Evolutionary conservation across 352 stramenopile species (phyloP).

Genomic region (Globisporangium cystogenes): DNA sequence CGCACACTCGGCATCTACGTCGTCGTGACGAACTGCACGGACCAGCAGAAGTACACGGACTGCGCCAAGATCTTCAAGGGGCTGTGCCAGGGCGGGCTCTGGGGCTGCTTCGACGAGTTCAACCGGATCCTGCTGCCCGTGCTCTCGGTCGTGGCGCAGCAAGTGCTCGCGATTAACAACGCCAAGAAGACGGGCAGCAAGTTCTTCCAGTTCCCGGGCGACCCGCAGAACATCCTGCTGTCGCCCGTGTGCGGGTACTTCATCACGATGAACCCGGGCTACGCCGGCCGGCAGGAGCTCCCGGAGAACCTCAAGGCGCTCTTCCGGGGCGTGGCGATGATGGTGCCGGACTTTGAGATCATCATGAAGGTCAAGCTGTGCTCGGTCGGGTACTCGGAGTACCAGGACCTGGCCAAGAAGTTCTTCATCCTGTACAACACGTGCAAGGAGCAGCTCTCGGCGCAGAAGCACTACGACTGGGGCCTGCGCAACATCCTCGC

Average conservation of each 20-base stretch:
- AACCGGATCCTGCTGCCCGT: slow-evolving; percentile 97
- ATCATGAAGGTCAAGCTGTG: slow-evolving; percentile 96
- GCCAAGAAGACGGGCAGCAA: slow-evolving; percentile 95
- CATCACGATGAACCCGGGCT: slow-evolving; percentile 99
- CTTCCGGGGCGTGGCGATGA: slow-evolving; percentile 89
- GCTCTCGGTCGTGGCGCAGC: slow-evolving; percentile 96
- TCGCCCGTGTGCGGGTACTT: slow-evolving; percentile 97
- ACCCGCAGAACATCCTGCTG: slow-evolving; percentile 96
- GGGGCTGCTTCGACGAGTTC: slow-evolving; percentile 98
- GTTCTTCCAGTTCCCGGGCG: slow-evolving; percentile 97
- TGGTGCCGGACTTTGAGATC: slow-evolving; percentile 91
- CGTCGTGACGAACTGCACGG: slow-evolving; percentile 96
- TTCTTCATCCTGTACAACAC: slow-evolving; percentile 91
- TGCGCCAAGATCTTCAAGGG: slow-evolving; percentile 99
- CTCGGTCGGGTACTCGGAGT: slow-evolving; percentile 93
- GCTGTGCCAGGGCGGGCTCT: slow-evolving; percentile 94
- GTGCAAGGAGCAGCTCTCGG: slow-evolving; percentile 89
- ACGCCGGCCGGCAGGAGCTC: slow-evolving; percentile 96
- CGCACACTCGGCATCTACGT: slow-evolving; percentile 95
- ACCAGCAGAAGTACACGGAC: slow-evolving; percentile 98
- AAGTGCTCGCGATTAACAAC: slow-evolving; percentile 98
- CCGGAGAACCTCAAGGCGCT: slow-evolving; percentile 98
- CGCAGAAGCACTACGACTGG: slow-evolving; percentile 93
- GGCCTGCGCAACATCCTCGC: slow-evolving; percentile 89
- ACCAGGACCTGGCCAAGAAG: slow-evolving; percentile 89